Conservation (phyloP, 2,329 filamentous ascomycete species). For the Fusarium mexicanum region DNA sequence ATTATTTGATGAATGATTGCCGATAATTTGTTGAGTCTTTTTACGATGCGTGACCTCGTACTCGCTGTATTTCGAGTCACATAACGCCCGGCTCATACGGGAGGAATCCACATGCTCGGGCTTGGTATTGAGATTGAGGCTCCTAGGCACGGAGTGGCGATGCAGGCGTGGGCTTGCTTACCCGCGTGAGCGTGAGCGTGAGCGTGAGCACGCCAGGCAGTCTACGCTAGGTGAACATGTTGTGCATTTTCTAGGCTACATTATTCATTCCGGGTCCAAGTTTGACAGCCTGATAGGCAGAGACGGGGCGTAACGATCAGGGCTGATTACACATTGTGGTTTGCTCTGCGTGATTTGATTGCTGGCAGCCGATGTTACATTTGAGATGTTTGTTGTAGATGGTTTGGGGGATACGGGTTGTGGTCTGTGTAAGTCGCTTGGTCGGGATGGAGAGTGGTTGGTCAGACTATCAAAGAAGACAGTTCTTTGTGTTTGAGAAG, state of each 20-base stretch:
- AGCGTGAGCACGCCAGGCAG: slow-evolving; percentile 16
- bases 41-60: slow-evolving; percentile 6
- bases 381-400: slow-evolving; percentile 13
- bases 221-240: background rate
- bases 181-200: slow-evolving; percentile 4
- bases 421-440: slow-evolving; percentile 22
- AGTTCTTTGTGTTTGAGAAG: background rate
- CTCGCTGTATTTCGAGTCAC: slow-evolving; percentile 5
- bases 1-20: background rate
- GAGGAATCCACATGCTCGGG: slow-evolving; percentile 18
- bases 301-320: slow-evolving; percentile 9
- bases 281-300: slow-evolving; percentile 10
- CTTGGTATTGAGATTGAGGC: slow-evolving; percentile 11
- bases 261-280: slow-evolving; percentile 1
- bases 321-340: background rate
- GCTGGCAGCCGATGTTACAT: slow-evolving; percentile 2
- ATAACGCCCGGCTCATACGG: slow-evolving; percentile 27
- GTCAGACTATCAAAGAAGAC: background rate
- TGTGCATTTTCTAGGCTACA: slow-evolving; percentile 11
- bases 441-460: slow-evolving; percentile 14
- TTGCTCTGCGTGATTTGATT: background rate
- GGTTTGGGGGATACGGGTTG: background rate
- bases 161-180: slow-evolving; percentile 2
- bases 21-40: background rate
- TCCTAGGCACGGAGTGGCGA: slow-evolving; percentile 23